These are phyloP conservation scores for Citrus sp. DNA, from an alignment of 345 rosid genomes.

Conservation along the genomic window DNA sequence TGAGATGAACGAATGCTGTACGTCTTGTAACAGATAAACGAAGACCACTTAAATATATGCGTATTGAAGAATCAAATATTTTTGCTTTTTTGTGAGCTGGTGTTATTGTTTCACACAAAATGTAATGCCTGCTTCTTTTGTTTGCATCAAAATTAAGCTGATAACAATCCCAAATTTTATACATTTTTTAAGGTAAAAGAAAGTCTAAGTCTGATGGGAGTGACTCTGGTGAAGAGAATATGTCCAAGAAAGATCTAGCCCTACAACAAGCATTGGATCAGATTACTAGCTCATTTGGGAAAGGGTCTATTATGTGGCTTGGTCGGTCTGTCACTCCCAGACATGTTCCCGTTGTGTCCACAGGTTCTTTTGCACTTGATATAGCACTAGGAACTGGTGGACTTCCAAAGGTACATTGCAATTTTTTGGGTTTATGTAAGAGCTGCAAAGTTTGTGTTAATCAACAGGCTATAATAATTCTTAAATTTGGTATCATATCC, in stretches of 20 bases:
- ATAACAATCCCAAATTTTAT: constrained; percentile 3
- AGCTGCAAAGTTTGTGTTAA: background rate
- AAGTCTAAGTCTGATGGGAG: constrained; percentile 73
- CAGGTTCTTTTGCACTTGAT: constrained; percentile 87
- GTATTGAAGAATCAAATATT: background rate
- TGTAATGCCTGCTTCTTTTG: background rate
- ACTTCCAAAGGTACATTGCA: constrained; percentile 72
- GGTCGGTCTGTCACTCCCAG: constrained; percentile 64
- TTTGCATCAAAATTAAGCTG: background rate
- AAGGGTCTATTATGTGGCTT: constrained; percentile 94
- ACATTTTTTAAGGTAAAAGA: constrained; percentile 49
- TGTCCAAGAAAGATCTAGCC: constrained; percentile 86
- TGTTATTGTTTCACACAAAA: background rate
- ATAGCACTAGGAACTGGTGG: constrained; percentile 90
- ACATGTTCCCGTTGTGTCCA: constrained; percentile 79
- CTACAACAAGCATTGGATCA: constrained; percentile 86
- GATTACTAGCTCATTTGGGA: constrained; percentile 75
- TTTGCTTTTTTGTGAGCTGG: background rate
- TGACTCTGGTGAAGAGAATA: constrained; percentile 61
- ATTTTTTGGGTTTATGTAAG: background rate
- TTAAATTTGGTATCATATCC: background rate
- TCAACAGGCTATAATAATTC: background rate
- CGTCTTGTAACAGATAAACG: background rate
- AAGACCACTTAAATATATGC: background rate
- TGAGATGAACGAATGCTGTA: background rate